phyloP scores from a whole-genome alignment of 2,329 filamentous ascomycete genomes.

The Claviceps sp. region DNA sequence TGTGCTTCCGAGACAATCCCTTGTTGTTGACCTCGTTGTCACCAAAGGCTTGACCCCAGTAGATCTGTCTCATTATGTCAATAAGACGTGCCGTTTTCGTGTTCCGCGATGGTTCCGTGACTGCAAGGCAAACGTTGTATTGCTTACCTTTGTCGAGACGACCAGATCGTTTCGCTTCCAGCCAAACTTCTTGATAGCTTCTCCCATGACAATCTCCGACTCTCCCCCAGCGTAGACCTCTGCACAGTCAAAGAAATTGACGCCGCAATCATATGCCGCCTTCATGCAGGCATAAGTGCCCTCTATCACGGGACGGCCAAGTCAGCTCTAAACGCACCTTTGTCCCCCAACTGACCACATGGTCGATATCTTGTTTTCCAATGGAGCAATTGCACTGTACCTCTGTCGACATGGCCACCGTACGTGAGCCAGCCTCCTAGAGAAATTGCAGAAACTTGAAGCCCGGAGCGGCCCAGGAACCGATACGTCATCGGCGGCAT shows the following conservation, averaged over 20 bases:
- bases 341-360: background rate
- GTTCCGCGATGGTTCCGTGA: too few species aligned
- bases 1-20: slow-evolving; percentile 55
- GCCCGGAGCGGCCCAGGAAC: slow-evolving; percentile 55
- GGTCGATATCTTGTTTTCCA: background rate
- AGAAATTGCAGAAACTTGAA: slow-evolving; percentile 62
- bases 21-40: slow-evolving; percentile 52
- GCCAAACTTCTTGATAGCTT: slow-evolving; percentile 44
- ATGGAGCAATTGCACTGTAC: slow-evolving; percentile 39
- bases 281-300: slow-evolving; percentile 46
- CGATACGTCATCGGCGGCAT: slow-evolving; percentile 53
- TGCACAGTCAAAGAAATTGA: slow-evolving; percentile 52
- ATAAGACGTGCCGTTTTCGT: background rate
- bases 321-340: background rate
- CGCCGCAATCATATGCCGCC: slow-evolving; percentile 43
- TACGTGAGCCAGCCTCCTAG: slow-evolving; percentile 64
- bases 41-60: slow-evolving; percentile 49
- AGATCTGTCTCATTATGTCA: slow-evolving; percentile 30
- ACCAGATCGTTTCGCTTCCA: slow-evolving; percentile 50
- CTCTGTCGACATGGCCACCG: slow-evolving; percentile 56
- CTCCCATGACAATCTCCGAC: slow-evolving; percentile 49
- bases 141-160: slow-evolving; percentile 42
- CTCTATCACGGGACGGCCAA: slow-evolving; percentile 10
- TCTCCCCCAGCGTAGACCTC: slow-evolving; percentile 45
- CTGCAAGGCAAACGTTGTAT: too few species aligned